These are phyloP conservation scores for Daphne laureola DNA, from an alignment of 441 rosid genomes.

Conservation along the genomic window DNA sequence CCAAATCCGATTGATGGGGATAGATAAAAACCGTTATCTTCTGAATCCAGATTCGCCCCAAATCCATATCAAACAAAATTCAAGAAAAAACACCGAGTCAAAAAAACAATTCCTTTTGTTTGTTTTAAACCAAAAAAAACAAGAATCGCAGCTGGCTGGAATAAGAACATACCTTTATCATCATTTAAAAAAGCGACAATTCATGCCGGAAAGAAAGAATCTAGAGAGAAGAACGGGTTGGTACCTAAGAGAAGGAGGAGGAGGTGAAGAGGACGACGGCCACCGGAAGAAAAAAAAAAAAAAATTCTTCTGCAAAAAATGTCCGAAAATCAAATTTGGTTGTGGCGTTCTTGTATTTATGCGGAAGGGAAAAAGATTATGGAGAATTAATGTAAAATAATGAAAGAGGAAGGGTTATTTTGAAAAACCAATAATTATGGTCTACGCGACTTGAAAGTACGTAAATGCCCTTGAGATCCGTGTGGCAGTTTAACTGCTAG, in stretches of 20 bases:
- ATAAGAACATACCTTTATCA: too few species aligned
- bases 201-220: not conserved
- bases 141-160: not conserved
- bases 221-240: slow-evolving; percentile 5
- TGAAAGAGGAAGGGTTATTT: not conserved
- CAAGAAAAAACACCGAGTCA: not conserved
- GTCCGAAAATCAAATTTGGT: slow-evolving; percentile 15
- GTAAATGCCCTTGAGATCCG: slow-evolving; percentile 6
- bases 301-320: slow-evolving; percentile 11
- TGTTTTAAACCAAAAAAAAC: not conserved
- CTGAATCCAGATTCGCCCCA: too few species aligned
- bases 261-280: slow-evolving; percentile 10
- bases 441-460: slow-evolving; percentile 13
- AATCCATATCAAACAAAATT: too few species aligned
- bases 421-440: slow-evolving; percentile 6
- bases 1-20: too few species aligned
- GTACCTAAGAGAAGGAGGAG: slow-evolving; percentile 26
- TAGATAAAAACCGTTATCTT: too few species aligned
- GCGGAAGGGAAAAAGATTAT: not conserved
- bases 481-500: slow-evolving; percentile 1
- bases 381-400: too few species aligned
- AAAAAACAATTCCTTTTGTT: not conserved
- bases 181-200: too few species aligned
- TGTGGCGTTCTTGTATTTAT: slow-evolving; percentile 11
- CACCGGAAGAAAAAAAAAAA: slow-evolving; percentile 5